Base-by-base conservation (phyloP, 306 rosid genomes). In the Citrullus colocynthis region DNA sequence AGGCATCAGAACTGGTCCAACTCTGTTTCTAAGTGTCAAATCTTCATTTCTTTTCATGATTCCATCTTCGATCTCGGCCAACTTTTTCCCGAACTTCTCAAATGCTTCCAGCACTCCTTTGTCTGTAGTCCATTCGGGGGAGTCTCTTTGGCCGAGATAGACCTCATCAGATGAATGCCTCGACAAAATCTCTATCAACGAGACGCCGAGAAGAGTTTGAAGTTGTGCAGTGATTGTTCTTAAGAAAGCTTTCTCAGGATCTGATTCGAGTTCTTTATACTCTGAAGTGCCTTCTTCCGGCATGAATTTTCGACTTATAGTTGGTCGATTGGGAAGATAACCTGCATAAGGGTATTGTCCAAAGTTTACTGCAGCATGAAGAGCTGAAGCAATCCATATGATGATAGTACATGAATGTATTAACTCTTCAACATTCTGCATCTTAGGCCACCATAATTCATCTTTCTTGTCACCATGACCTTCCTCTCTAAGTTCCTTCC, bases 51-150 rank as follows among this genome's bases (percentile, higher is more conserved):
- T 78, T 12, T 20, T 48, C 16, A 76, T 34, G 4, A 90, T 91
- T 56, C 51, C 83, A 1, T 82, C 81, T 82, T 89, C 96, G 56
- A 91, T 85, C 37, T 86, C 87, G 9, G 61, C 83, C 56, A 91
- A 70, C 57, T 2, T 70, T 45, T 70, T 70, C 11, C 76, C 58
- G 9, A 70, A 70, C 56, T 70, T 70, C 10, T 83, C 79, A 65
- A 91, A 93, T 2, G 89, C 85, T 48, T 91, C 79, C 82, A 90
- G 51, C 6, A 91, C 82, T 30, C 65, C 24, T 2, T 41, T 32
- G 49, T 93, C 93, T 18, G 56, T 20, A 13, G 98, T 89, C 98
- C 98, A 93, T 6, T 88, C 30, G n/a, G 86, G 86, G 49, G 83
- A 76, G 56, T 79, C 89, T 70, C 76, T 66, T 20, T n/a, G 74